A percentile compares a stretch with the other conserved stretches of the same genome.
phyloP scores from a whole-genome alignment of 2,329 filamentous ascomycete genomes.

The Penicillium frequentans region DNA sequence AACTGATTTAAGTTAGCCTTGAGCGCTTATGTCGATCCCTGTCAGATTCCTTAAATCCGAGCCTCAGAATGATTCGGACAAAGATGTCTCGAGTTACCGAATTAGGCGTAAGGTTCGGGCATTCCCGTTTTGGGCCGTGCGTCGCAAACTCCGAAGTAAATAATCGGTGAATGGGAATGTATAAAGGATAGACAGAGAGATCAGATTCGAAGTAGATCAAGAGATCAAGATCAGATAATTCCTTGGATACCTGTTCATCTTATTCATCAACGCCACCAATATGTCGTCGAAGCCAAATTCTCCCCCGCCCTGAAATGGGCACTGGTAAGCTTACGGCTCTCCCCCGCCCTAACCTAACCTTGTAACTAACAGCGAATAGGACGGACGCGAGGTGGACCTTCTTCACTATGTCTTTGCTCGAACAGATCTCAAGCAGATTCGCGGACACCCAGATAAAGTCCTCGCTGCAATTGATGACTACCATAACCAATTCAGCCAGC shows the following conservation, averaged over 20 bases:
- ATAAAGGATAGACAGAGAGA: not conserved
- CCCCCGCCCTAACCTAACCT: not conserved
- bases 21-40: not conserved
- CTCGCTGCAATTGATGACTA: conserved; percentile 69
- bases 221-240: not conserved
- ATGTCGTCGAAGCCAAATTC: not conserved
- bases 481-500: conserved; percentile 62
- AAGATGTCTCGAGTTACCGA: not conserved
- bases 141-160: not conserved
- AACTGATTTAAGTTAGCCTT: too few relatives aligned
- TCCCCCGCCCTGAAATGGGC: not conserved
- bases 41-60: not conserved
- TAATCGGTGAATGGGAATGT: not conserved
- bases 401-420: conserved; percentile 65
- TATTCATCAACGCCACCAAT: not conserved
- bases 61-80: not conserved
- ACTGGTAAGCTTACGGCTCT: not conserved
- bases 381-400: conserved; percentile 59
- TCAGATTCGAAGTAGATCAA: not conserved
- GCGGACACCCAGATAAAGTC: conserved; percentile 61
- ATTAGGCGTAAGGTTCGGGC: not conserved
- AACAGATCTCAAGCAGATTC: conserved; percentile 59
- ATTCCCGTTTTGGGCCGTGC: not conserved
- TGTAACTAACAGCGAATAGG: conserved; percentile 29
- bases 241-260: not conserved